Base-by-base conservation (phyloP, 345 rosid genomes). In the Salix dunnii region DNA sequence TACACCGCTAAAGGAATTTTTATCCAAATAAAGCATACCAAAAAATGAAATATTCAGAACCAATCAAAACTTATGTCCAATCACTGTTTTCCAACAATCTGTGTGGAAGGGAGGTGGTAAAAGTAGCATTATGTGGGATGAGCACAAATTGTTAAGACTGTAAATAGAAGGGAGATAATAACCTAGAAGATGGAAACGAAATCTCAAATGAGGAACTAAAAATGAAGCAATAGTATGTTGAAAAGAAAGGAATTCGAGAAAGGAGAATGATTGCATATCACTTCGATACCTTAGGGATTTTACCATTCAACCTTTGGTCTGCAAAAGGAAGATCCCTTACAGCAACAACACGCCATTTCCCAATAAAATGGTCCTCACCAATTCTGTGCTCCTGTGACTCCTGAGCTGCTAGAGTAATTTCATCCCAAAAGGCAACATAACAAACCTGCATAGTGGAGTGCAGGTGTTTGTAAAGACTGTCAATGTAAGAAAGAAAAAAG, bases 381-480 rank as follows among this genome's bases (percentile, higher is more conserved):
- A 89, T 74, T 76, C 74, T 87, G 79, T 71, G 87, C 70, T 93
- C 97, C 77, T 79, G 87, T 72, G 73, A 79, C 74, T 85, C 92
- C 80, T 95, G 97, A 62, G 96, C 82, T 33, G 89, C 88, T 14
- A 88, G 86, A 74, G 97, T 95, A 68, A 93, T 80, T 60, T 91
- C 89, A 89, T 95, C 99, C 99, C 99, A 95, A 85, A 95, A 91
- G 40, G 97, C 96, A 74, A 90, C 95, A 80, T 90, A 93, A 86
- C 97, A 95, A 60, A 93, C 97, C 99, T 95, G 88, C 85, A 87
- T 67, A 80, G 76, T 79, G 53, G 36, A 76, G 55, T 33, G 77
- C 78, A 58, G 76, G 85, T 42, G 70, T 71, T 31, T 28, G 71
- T 36, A 27, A 72, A 74, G 49, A 46, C 14, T 67, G 23, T 16